A percentile compares a stretch with the other conserved stretches of the same genome.
These are phyloP conservation scores for Phoma herbarum DNA, from an alignment of 2,329 filamentous ascomycete genomes.

Conservation along the genomic window DNA sequence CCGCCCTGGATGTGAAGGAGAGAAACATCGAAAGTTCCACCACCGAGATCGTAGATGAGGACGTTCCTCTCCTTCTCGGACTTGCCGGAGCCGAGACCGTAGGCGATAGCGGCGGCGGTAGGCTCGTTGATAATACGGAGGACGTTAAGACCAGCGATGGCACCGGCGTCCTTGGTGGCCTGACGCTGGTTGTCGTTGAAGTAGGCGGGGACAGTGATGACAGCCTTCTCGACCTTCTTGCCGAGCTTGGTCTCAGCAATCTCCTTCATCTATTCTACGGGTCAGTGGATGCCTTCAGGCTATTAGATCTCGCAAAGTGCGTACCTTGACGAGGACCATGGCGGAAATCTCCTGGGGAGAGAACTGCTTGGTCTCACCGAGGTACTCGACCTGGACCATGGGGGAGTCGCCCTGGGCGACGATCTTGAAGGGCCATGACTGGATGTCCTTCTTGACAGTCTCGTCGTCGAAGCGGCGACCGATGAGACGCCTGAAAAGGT, in stretches of 20 bases:
- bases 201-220: constrained; percentile 98
- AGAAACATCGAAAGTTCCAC: constrained; percentile 99
- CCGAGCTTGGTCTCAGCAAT: constrained; percentile 97
- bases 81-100: constrained; percentile 95
- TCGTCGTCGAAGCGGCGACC: constrained; percentile 94
- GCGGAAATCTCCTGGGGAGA: constrained; percentile 98
- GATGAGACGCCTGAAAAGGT: constrained; percentile 82
- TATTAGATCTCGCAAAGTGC: constrained; percentile 9
- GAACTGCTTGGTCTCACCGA: constrained; percentile 94
- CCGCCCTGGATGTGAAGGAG: constrained; percentile 98
- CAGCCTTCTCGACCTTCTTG: constrained; percentile 98
- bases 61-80: constrained; percentile 98
- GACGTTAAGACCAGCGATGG: constrained; percentile 95
- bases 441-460: constrained; percentile 97
- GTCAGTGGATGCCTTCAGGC: constrained; percentile 28
- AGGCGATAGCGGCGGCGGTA: constrained; percentile 96
- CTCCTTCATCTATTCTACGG: constrained; percentile 85
- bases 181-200: constrained; percentile 99
- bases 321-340: constrained; percentile 97
- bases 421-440: constrained; percentile 99
- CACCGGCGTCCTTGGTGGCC: constrained; percentile 98
- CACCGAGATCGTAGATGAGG: constrained; percentile 99
- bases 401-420: constrained; percentile 88
- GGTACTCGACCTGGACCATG: constrained; percentile 93
- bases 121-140: constrained; percentile 99